A percentile compares a stretch with the other conserved stretches of the same genome.
phyloP scores from a whole-genome alignment of 352 stramenopile species.

The Phytophthora nicotianae region DNA sequence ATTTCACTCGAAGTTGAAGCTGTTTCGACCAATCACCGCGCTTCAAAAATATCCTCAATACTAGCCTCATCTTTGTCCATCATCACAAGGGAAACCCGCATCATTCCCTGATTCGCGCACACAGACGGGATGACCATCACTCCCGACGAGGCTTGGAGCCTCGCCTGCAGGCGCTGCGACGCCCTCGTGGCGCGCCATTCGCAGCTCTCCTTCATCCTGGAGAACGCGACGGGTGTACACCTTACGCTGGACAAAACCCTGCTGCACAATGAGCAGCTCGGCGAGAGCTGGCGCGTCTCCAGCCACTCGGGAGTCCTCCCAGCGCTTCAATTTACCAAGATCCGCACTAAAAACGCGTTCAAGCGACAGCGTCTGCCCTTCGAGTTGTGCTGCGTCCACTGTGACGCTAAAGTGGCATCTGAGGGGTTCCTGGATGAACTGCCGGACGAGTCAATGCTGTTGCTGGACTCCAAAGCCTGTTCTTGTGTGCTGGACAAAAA shows the following conservation, averaged over 20 bases:
- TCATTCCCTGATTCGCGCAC: conserved; percentile 8
- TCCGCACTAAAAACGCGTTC: conserved; percentile 40
- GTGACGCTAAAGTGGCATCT: conserved; percentile 53
- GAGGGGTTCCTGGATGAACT: conserved; percentile 46
- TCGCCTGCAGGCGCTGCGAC: conserved; percentile 39
- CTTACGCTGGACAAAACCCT: conserved; percentile 44
- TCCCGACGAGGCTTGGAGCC: conserved; percentile 30
- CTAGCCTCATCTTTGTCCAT: conserved; percentile 9
- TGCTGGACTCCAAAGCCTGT: conserved; percentile 62
- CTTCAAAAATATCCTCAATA: conserved; percentile 4
- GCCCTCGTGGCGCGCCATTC: conserved; percentile 36
- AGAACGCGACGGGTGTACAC: conserved; percentile 57
- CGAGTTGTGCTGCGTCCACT: conserved; percentile 56
- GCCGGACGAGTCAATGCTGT: conserved; percentile 37
- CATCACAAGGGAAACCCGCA: neutral
- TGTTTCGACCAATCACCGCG: conserved; percentile 24
- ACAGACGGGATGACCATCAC: conserved; percentile 23
- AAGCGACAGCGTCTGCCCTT: conserved; percentile 55
- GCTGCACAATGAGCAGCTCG: conserved; percentile 43
- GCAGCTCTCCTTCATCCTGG: conserved; percentile 55
- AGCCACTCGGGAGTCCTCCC: conserved; percentile 36
- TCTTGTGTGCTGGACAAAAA: conserved; percentile 33
- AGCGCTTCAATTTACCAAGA: conserved; percentile 52
- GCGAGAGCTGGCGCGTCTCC: conserved; percentile 40
- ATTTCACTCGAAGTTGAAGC: conserved; percentile 25